Evolutionary conservation across 139 green algal genomes (phyloP).

Genomic region (Raphidocelis subcapitata): DNA sequence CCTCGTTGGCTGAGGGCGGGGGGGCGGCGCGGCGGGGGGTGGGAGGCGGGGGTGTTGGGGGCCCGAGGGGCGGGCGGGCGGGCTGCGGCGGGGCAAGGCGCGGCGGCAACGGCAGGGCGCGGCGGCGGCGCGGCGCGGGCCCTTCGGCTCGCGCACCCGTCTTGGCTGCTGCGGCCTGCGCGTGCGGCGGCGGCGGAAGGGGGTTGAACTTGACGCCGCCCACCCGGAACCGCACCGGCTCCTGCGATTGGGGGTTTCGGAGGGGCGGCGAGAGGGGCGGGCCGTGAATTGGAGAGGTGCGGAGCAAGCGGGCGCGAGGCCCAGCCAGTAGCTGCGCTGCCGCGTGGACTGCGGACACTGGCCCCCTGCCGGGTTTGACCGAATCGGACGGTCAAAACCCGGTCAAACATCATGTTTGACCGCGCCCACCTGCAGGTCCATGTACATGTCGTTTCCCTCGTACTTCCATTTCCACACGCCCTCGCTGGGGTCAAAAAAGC

Average conservation of each 20-base stretch:
- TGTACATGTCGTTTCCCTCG: conserved; percentile 74
- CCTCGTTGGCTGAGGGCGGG: conserved; percentile 25
- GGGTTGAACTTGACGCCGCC: conserved; percentile 35
- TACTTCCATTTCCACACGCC: conserved; percentile 82
- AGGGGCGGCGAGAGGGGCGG: no score
- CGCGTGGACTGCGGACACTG: no score
- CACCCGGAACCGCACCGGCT: conserved; percentile 39
- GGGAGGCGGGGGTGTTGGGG: neutral
- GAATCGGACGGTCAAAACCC: no score
- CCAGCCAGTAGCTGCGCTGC: no score
- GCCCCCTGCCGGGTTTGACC: no score
- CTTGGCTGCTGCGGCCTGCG: neutral
- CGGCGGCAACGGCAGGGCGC: conserved; percentile 22
- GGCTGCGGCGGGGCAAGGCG: neutral
- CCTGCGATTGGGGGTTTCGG: neutral
- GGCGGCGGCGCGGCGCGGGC: no score
- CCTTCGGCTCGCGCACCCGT: neutral
- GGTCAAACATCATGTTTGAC: neutral
- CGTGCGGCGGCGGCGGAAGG: conserved; percentile 1
- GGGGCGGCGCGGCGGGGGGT: neutral
- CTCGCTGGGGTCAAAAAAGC: conserved; percentile 66
- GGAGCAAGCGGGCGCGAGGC: no score
- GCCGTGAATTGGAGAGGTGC: no score
- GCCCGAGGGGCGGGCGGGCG: neutral
- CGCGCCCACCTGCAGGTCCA: conserved; percentile 56